A percentile compares a stretch with the other conserved stretches of the same genome.
phyloP scores from a whole-genome alignment of 805 yeast species.

The Kurtzmaniella cleridarum region DNA sequence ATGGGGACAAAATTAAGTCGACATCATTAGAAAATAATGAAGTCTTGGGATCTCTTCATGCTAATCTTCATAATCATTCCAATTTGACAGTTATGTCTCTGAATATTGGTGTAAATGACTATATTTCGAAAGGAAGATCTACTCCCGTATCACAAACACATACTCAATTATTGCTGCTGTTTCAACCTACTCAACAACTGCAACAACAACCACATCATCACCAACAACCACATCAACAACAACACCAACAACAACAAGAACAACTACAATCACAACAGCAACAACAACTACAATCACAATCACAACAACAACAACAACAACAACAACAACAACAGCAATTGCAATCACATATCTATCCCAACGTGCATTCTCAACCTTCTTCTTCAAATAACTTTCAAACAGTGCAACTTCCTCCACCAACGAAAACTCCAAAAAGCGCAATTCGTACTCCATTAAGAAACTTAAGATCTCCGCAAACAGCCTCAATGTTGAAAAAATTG shows the following conservation, averaged over 20 bases:
- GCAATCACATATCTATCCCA: background rate
- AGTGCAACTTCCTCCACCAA: slow-evolving; percentile 7
- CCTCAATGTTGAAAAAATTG: slow-evolving; percentile 43
- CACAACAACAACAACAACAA: slow-evolving; percentile 4
- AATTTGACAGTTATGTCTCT: slow-evolving; percentile 6
- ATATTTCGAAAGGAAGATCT: background rate
- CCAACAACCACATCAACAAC: background rate
- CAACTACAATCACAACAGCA: slow-evolving; percentile 2
- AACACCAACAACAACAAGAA: too few species aligned
- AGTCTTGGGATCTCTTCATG: slow-evolving; percentile 1
- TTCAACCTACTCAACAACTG: slow-evolving; percentile 3
- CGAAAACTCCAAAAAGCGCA: slow-evolving; percentile 32
- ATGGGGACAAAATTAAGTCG: slow-evolving; percentile 8
- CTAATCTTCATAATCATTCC: slow-evolving; percentile 8
- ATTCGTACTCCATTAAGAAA: slow-evolving; percentile 31
- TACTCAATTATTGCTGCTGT: background rate
- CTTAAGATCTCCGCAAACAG: slow-evolving; percentile 36
- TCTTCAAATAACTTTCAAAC: slow-evolving; percentile 3
- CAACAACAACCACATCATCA: slow-evolving; percentile 3
- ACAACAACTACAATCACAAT: slow-evolving; percentile 2
- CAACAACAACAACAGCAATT: slow-evolving; percentile 2
- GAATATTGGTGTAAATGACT: background rate
- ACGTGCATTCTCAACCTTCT: background rate
- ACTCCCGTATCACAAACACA: background rate
- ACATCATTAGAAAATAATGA: background rate